These are phyloP conservation scores for Paspalum notatum DNA, from an alignment of 176 grass and related monocot species.

Conservation along the genomic window DNA sequence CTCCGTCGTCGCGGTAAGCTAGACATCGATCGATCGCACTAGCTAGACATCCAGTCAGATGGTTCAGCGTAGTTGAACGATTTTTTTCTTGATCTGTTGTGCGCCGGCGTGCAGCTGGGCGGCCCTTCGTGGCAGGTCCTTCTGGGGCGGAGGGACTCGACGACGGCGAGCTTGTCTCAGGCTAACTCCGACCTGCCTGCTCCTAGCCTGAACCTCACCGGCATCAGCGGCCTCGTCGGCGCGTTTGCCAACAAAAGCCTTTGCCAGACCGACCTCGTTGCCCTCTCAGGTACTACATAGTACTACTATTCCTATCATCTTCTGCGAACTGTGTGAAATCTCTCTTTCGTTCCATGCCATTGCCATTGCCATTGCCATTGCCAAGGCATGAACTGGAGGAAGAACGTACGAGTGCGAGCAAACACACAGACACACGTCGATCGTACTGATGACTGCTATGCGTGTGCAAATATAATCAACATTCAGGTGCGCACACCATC, in stretches of 20 bases:
- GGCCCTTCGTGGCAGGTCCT: constrained; percentile 54
- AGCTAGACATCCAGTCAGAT: no score
- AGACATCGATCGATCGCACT: no score
- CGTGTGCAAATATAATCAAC: no score
- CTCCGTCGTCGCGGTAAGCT: constrained; percentile 73
- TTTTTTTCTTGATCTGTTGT: background rate
- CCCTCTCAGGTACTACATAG: constrained; percentile 50
- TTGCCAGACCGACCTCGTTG: constrained; percentile 53
- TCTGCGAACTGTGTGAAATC: no score
- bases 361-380: no score
- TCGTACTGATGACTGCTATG: no score
- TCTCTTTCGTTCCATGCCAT: background rate
- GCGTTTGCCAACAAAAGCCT: constrained; percentile 51
- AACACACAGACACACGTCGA: no score
- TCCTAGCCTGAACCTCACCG: constrained; percentile 19
- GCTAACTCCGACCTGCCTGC: constrained; percentile 58
- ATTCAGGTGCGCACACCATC: constrained; percentile 74
- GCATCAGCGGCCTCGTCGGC: constrained; percentile 27
- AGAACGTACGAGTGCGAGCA: no score
- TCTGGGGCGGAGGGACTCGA: constrained; percentile 53
- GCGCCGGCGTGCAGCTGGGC: constrained; percentile 37
- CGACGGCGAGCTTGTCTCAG: constrained; percentile 27
- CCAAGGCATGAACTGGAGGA: no score
- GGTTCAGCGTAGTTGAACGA: no score
- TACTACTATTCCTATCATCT: no score